phyloP scores from a whole-genome alignment of 352 stramenopile species.

The Phytophthora sp. region DNA sequence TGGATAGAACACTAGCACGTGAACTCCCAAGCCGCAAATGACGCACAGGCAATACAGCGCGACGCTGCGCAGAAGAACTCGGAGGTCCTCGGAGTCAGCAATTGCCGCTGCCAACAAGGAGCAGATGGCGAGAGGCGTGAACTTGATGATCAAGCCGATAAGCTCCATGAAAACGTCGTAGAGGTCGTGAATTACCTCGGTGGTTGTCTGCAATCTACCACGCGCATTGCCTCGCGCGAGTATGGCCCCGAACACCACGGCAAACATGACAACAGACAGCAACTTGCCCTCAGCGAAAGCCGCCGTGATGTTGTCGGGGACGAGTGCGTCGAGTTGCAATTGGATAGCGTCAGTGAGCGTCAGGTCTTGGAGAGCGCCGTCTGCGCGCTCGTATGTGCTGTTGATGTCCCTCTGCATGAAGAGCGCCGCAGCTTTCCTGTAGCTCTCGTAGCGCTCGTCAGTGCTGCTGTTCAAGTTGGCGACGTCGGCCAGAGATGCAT shows the following conservation, averaged over 20 bases:
- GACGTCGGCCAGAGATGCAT: slow-evolving; percentile 6
- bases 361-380: slow-evolving; percentile 7
- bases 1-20: slow-evolving; percentile 52
- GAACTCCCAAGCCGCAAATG: slow-evolving; percentile 40
- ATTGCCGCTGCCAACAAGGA: slow-evolving; percentile 69
- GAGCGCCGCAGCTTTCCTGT: slow-evolving; percentile 15
- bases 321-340: slow-evolving; percentile 37
- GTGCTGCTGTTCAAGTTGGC: slow-evolving; percentile 31
- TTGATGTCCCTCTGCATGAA: slow-evolving; percentile 46
- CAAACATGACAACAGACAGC: slow-evolving; percentile 60
- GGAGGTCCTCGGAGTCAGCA: slow-evolving; percentile 35
- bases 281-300: slow-evolving; percentile 44
- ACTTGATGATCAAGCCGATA: slow-evolving; percentile 46
- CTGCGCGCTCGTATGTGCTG: slow-evolving; percentile 23
- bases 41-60: slow-evolving; percentile 56
- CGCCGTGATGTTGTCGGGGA: slow-evolving; percentile 47
- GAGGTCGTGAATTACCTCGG: slow-evolving; percentile 46
- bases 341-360: slow-evolving; percentile 37
- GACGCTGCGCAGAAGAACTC: slow-evolving; percentile 37
- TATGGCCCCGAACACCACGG: slow-evolving; percentile 43
- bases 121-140: slow-evolving; percentile 64
- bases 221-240: slow-evolving; percentile 22
- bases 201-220: slow-evolving; percentile 12
- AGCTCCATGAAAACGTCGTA: slow-evolving; percentile 52
- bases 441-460: slow-evolving; percentile 25